Percentiles rank a stretch among this genome's conserved stretches.
These are phyloP conservation scores for Adiantum capillusveneris DNA, from an alignment of 75 land plant genomes.

Conservation along the genomic window DNA sequence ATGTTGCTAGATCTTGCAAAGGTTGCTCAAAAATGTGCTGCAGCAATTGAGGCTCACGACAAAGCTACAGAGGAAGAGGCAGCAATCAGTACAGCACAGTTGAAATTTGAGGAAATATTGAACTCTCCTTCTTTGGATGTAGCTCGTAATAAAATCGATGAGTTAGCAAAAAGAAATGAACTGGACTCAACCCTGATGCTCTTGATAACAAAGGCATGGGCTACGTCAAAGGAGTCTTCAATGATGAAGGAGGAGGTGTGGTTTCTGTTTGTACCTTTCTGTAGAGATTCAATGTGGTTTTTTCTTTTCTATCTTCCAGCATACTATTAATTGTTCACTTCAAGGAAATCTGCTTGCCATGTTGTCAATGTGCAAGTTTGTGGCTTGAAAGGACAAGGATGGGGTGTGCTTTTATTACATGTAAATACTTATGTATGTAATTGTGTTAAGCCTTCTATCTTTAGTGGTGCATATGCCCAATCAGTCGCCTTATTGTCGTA, in stretches of 20 bases:
- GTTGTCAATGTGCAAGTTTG: no score
- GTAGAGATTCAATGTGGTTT: no score
- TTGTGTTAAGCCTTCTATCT: no score
- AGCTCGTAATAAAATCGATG: constrained; percentile 80
- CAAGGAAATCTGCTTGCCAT: no score
- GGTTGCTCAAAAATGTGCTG: constrained; percentile 57
- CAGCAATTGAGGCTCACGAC: constrained; percentile 74
- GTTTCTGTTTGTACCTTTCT: no score
- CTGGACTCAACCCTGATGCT: constrained; percentile 81
- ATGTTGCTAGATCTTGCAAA: constrained; percentile 40
- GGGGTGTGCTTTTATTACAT: no score
- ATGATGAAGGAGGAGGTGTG: constrained; percentile 88
- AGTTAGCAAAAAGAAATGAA: constrained; percentile 62
- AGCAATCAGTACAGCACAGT: constrained; percentile 53
- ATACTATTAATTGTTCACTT: no score
- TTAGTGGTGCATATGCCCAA: no score
- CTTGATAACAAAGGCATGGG: constrained; percentile 83
- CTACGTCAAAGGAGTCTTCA: constrained; percentile 79
- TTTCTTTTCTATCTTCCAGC: no score
- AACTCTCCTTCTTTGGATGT: constrained; percentile 77
- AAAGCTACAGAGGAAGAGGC: constrained; percentile 49
- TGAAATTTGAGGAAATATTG: constrained; percentile 80
- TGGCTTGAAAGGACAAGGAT: no score
- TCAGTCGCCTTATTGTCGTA: no score
- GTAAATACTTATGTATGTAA: no score